Evolutionary conservation across 495 filamentous ascomycete genomes (phyloP), one percentile per base, ranked within the genome.

Genomic region (Sphaerosporella brunnea): DNA sequence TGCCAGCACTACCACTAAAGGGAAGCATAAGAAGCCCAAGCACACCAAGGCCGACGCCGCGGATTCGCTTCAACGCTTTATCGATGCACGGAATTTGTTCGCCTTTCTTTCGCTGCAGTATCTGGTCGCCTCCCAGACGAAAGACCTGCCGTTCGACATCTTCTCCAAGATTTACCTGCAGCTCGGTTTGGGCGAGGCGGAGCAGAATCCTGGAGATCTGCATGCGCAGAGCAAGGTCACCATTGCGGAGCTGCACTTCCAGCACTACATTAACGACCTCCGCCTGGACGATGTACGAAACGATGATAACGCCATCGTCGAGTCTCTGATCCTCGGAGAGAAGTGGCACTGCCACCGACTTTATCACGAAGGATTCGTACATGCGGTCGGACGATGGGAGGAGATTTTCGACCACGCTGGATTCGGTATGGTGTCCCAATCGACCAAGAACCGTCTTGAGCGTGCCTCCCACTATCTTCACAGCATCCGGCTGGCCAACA

Each of bases 331-430:
- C 19, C 65, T 97, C 34, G 86, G 82, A 25, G 90, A 97, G 65
- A 69, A 73, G 10, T 81, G 96, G 74, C 75, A 76, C 28, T 93
- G 75, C 40, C 78, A 75, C 60, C 69, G 73, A 13, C 72, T 97
- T 9, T 97, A 90, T 57, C 80, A 82, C 49, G 86, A 95, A 58
- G 86, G 80, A 4, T 97, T 93, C 55, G 71, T 86, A 7, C 90
- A 97, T 62, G 84, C 78, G n/a, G 85, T 83, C 11, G 90, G 90
- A 21, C 90, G 90, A 61, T 81, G 86, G 55, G 77, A 83, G 7
- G 74, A 77, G 32, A 65, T 96, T 34, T 9, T 11, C 1, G 68
- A 75, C 36, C 63, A 87, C 30, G 73, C 78, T 0, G 75, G 86
- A 32, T 83, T 72, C 53, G 63, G 69, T 16, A 64, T 80, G 35